A percentile compares a stretch with the other conserved stretches of the same genome.
These are phyloP conservation scores for Aspergillus tubingensis DNA, from an alignment of 2,329 filamentous ascomycete genomes.

Conservation along the genomic window DNA sequence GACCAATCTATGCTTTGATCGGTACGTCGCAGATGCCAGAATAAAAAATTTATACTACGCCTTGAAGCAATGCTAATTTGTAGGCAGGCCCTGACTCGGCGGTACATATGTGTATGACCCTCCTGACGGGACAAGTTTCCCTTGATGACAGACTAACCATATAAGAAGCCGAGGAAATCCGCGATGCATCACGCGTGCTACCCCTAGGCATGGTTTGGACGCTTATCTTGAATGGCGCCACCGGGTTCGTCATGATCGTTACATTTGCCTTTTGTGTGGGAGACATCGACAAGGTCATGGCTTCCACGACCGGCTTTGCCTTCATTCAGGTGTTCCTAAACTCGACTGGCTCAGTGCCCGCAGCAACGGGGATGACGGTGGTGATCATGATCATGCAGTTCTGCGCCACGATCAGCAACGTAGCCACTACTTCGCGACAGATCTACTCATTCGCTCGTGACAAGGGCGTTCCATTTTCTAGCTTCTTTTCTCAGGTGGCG, in stretches of 20 bases:
- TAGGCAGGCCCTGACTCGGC: constrained; percentile 34
- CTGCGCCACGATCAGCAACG: constrained; percentile 38
- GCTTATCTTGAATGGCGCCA: constrained; percentile 49
- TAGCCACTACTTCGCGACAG: constrained; percentile 39
- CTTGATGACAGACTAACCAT: constrained; percentile 7
- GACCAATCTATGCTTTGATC: constrained; percentile 28
- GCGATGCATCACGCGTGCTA: constrained; percentile 50
- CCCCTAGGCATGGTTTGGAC: constrained; percentile 52
- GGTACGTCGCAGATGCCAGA: constrained; percentile 14
- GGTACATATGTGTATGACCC: constrained; percentile 32
- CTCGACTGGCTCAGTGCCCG: constrained; percentile 25
- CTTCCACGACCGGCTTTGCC: constrained; percentile 49
- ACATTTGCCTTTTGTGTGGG: constrained; percentile 49
- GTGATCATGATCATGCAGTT: constrained; percentile 43
- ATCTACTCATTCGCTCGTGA: constrained; percentile 50
- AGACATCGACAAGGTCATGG: constrained; percentile 42
- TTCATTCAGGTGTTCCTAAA: constrained; percentile 46
- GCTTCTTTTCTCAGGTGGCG: constrained; percentile 16
- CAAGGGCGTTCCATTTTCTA: constrained; percentile 37
- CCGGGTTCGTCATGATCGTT: constrained; percentile 51
- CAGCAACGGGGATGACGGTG: constrained; percentile 49
- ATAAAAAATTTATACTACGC: too few relatives aligned
- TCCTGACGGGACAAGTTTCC: too few relatives aligned
- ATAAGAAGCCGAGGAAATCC: constrained; percentile 52
- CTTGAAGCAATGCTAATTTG: background rate